Percentiles rank a stretch among this genome's conserved stretches.
phyloP scores from a whole-genome alignment of 2,329 filamentous ascomycete genomes.

The Pleurostoma richardsiae region DNA sequence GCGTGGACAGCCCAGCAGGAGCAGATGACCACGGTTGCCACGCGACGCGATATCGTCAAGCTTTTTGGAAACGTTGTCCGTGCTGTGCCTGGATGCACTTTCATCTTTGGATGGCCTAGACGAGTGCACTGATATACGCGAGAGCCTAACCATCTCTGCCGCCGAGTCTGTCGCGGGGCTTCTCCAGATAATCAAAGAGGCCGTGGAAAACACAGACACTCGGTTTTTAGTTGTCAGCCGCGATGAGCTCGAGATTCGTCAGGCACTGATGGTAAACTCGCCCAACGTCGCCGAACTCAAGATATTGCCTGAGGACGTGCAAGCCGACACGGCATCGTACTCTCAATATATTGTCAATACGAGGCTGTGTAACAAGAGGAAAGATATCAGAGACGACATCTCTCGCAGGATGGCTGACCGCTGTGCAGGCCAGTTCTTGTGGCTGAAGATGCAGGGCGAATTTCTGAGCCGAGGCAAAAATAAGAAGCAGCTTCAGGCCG shows the following conservation, averaged over 20 bases:
- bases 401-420: constrained; percentile 16
- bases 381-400: constrained; percentile 8
- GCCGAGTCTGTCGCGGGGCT: constrained; percentile 9
- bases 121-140: constrained; percentile 17
- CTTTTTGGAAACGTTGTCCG: too few species aligned
- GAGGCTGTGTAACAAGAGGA: constrained; percentile 19
- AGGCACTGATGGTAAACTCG: constrained; percentile 3
- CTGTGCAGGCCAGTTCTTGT: constrained; percentile 27
- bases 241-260: constrained; percentile 15
- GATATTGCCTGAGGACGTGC: constrained; percentile 15
- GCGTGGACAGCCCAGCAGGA: too few species aligned
- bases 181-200: constrained; percentile 6
- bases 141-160: not conserved
- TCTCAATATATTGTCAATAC: constrained; percentile 18
- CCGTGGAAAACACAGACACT: constrained; percentile 3
- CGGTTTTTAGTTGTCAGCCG: constrained; percentile 20
- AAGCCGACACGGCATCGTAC: constrained; percentile 13
- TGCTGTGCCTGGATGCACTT: constrained; percentile 8
- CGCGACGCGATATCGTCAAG: too few species aligned
- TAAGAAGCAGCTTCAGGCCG: constrained; percentile 18
- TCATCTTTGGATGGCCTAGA: constrained; percentile 27
- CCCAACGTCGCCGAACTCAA: constrained; percentile 7
- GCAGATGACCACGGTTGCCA: too few species aligned
- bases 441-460: constrained; percentile 21
- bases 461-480: constrained; percentile 17